A percentile compares a stretch with the other conserved stretches of the same genome.
Conservation (phyloP, 805 yeast species). For the Kazachstania bromeliacearum region DNA sequence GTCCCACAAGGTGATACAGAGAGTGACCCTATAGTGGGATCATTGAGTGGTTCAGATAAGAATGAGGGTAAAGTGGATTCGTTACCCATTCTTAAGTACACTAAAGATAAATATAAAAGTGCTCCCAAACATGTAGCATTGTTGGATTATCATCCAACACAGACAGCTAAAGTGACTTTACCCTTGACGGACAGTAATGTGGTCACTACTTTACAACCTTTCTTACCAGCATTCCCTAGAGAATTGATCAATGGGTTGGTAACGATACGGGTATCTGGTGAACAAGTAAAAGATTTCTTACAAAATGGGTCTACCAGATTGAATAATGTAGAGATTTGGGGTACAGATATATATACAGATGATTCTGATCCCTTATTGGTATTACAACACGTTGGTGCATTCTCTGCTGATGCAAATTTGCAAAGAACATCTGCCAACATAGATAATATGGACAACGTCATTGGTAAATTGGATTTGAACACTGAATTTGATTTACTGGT, state of each 20-base stretch:
- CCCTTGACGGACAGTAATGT: background rate
- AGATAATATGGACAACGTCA: slow-evolving; percentile 24
- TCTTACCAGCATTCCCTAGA: slow-evolving; percentile 17
- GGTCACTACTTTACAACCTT: slow-evolving; percentile 14
- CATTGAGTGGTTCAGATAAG: too few relatives aligned
- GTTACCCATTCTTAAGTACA: slow-evolving; percentile 5
- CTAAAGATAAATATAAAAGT: slow-evolving; percentile 4
- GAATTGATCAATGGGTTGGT: slow-evolving; percentile 17
- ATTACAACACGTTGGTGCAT: slow-evolving; percentile 60
- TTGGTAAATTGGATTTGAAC: slow-evolving; percentile 20
- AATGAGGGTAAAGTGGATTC: slow-evolving; percentile 9
- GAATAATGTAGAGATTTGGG: slow-evolving; percentile 64
- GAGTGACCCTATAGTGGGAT: too few relatives aligned
- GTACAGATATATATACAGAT: slow-evolving; percentile 86
- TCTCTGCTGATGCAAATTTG: slow-evolving; percentile 34
- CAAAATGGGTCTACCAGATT: slow-evolving; percentile 29
- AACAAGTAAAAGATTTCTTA: slow-evolving; percentile 17
- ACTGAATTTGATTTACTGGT: slow-evolving; percentile 27
- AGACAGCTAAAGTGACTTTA: background rate
- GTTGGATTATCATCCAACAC: slow-evolving; percentile 12
- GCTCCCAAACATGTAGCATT: slow-evolving; percentile 9
- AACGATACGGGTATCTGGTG: slow-evolving; percentile 15
- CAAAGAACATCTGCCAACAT: slow-evolving; percentile 35
- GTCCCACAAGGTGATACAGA: too few relatives aligned
- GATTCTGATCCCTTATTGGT: slow-evolving; percentile 79